Base-by-base conservation (phyloP, 2,329 filamentous ascomycete genomes). In the Camillea tinctor region DNA sequence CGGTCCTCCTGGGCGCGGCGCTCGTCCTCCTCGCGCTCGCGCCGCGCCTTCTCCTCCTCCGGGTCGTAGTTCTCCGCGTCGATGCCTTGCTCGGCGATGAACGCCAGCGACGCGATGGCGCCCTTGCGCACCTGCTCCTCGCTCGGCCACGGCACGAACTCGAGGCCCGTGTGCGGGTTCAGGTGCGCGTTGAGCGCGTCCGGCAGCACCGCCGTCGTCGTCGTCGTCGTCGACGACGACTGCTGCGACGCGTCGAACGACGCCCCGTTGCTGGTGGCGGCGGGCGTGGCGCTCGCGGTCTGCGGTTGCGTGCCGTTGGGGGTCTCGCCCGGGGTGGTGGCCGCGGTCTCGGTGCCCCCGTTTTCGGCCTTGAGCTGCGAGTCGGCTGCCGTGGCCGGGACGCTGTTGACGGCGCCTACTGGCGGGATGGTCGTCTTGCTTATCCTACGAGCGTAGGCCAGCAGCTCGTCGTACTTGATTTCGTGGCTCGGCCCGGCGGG, bases 81-180 rank as follows among this genome's bases (percentile, higher is more conserved):
- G 64, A 85, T 81, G 7, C 87, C 88, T 57, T 80, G 76, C 67
- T 89, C 87, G 4, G 83, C 66, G 63, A 92, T 80, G 22, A 80
- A 76, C 68, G 92, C 87, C 51, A 86, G 83, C 8, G 80, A 78
- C 0, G 87, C 88, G 50, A 96, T 79, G 1, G 87, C 87, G 40
- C 92, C 91, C 17, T 79, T 77, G 30, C 86, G 83, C 63, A 95
- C 91, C 60, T 86, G 83, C 30, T 88, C 85, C 63, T 91, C 87
- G 24, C 79, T 80, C 0, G 91, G 91, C 91, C 91, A 96, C 0
- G 92, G 91, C 52, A 87, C 82, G 77, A 93, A 96, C n/a, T 79
- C 71, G 44, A 82, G 78, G 9, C 83, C 81, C 8, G 81, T 80
- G 19, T 82, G 74, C 0, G 85, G 83, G 68, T 89, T 87, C 52